Conservation (phyloP, 2,329 filamentous ascomycete genomes). For the Colletotrichum kahawae region DNA sequence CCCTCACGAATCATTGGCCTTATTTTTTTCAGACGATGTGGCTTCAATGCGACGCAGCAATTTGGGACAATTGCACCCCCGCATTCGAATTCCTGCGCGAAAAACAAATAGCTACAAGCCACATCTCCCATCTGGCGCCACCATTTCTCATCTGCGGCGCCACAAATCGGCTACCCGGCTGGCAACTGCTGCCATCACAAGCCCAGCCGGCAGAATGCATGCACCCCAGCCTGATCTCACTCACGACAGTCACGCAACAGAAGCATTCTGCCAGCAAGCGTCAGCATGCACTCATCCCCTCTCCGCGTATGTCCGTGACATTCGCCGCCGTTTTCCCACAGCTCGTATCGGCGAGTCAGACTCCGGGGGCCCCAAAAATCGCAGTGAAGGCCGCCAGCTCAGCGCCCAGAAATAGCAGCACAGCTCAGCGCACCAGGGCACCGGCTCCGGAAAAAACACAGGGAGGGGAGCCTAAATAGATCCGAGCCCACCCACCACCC, state of each 20-base stretch:
- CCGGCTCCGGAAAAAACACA: background rate
- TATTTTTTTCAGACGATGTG: background rate
- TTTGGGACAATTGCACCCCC: background rate
- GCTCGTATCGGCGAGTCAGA: constrained; percentile 8
- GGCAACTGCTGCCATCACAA: background rate
- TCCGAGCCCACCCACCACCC: background rate
- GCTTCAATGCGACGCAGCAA: background rate
- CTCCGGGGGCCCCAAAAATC: background rate
- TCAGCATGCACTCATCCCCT: background rate
- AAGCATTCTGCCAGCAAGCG: background rate
- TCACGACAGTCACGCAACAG: background rate
- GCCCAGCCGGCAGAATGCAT: background rate
- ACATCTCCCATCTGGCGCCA: background rate
- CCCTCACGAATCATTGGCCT: background rate
- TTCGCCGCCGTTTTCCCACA: background rate
- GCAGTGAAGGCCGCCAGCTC: background rate
- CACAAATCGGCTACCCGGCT: background rate
- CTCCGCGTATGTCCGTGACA: background rate
- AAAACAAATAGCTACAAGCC: background rate
- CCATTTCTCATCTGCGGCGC: background rate
- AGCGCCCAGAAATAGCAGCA: background rate
- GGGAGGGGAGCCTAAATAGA: background rate
- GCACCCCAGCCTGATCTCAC: background rate
- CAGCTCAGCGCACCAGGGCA: background rate
- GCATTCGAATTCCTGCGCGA: background rate